These are phyloP conservation scores for Panicum miliaceum DNA, from an alignment of 176 grass and related monocot genomes.

Conservation along the genomic window DNA sequence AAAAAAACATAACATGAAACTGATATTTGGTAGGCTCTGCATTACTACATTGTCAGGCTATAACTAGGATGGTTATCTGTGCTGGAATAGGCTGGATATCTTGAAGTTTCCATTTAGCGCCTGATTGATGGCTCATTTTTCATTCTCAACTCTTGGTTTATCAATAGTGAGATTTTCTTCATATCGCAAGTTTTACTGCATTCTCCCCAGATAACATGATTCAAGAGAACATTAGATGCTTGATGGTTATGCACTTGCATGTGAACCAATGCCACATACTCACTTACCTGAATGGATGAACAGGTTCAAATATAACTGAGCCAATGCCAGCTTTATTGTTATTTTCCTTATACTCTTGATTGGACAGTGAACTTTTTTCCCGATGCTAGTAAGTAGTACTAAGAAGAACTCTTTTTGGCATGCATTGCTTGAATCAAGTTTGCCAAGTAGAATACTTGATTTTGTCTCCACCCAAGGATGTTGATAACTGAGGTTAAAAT, in stretches of 20 bases:
- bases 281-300: background rate
- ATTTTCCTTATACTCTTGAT: background rate
- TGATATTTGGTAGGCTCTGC: background rate
- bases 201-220: background rate
- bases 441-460: background rate
- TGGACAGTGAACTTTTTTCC: background rate
- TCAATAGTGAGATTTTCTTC: background rate
- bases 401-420: background rate
- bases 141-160: background rate
- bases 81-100: background rate
- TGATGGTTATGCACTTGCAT: conserved; percentile 9
- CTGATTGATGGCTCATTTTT: background rate
- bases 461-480: background rate
- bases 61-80: background rate
- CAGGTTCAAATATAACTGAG: conserved; percentile 1
- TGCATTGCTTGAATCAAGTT: conserved; percentile 1
- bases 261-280: conserved; percentile 1
- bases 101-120: background rate
- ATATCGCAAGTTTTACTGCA: background rate
- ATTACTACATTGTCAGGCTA: background rate
- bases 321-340: background rate
- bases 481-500: background rate
- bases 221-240: background rate
- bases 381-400: background rate
- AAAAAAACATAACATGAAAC: background rate